Evolutionary conservation across 805 yeast genomes (phyloP), one percentile per base, ranked within the genome.

Genomic region (Candida alai): DNA sequence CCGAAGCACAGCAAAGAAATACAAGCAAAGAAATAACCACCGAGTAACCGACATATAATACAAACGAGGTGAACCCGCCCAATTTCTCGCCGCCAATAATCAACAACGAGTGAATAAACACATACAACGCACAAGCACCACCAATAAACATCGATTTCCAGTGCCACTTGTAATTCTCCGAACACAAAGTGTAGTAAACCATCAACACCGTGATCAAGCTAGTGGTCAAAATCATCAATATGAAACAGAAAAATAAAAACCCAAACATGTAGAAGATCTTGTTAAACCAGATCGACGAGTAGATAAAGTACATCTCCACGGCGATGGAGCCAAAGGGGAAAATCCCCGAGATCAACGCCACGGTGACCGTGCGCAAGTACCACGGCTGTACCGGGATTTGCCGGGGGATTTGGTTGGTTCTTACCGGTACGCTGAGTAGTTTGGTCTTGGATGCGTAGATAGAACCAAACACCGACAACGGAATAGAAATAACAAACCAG

Each of bases 201-300:
- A 87, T 73, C 51, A 90, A 68, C 15, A 88, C 67, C 0, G 96
- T 81, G 19, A 88, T 87, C 40, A 89, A 69, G 10, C 83, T 70
- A 10, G 95, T 82, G 4, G 96, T 88, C 48, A 83, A 49, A 9
- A 85, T 66, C 86, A 87, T 83, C 53, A 89, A 69, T n/a, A 81
- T 43, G 55, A 85, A 80, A 49, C 96, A 88, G 65, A 89, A 79
- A 60, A 89, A 85, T 47, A 90, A 67, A 72, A 90, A 93, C 9
- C 97, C 98, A 70, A 93, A 93, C 97, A 93, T 90, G 72, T 89
- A 93, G 70, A 77, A 93, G 44, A 89, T 80, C 58, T 85, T 76
- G 71, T 85, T 88, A 62, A 84, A 86, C 98, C 98, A 90, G 45
- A 93, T 63, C 20, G 96, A 86, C 34, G 85, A 75, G 66, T 85